Base-by-base conservation (phyloP, 75 land plant genomes). In the Selaginella tamariscina region DNA sequence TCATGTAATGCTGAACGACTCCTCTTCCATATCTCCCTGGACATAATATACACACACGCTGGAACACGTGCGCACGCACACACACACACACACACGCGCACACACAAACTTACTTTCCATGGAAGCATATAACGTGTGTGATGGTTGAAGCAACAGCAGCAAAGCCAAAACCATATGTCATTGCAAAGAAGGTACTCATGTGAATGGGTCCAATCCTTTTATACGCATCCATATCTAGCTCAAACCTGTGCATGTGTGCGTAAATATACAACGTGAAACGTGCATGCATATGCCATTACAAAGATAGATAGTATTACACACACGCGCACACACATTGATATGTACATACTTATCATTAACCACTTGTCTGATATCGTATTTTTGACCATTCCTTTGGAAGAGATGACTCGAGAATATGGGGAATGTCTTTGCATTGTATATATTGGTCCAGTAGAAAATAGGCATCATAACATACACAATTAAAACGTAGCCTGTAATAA, bases 401-500 rank as follows among this genome's bases (percentile, higher is more conserved):
- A 59, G 62, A 59, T 59, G 62, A n/a, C 62, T 59, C 9, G 62
- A 59, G 62, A 59, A 59, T 8, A 59, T 59, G 8, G 62, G 62
- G 21, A 59, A 59, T 9, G 24, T 59, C 26, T 59, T 59, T 5
- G 62, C 62, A n/a, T 59, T 21, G 62, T 59, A 59, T 5, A 59
- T 21, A 21, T 59, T 59, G 26, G 24, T 23, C 21, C 21, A 59
- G 21, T 59, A 59, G 23, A 23, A 59, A 8, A 21, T 23, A 9
- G 26, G 24, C 62, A 59, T 59, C 21, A 59, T 27, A 8, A 59
- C 26, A 21, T 59, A 39, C 11, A 15, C 49, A 15, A 39, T 39
- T 5, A 91, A 0, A 57, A 83, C 29, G 72, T 79, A 85, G 2
- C 90, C 95, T 1, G 32, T 77, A 60, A 81, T 77, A 30, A 85